Evolutionary conservation across 345 rosid species (phyloP).

Genomic region (Cardamine chenopodiifolia): DNA sequence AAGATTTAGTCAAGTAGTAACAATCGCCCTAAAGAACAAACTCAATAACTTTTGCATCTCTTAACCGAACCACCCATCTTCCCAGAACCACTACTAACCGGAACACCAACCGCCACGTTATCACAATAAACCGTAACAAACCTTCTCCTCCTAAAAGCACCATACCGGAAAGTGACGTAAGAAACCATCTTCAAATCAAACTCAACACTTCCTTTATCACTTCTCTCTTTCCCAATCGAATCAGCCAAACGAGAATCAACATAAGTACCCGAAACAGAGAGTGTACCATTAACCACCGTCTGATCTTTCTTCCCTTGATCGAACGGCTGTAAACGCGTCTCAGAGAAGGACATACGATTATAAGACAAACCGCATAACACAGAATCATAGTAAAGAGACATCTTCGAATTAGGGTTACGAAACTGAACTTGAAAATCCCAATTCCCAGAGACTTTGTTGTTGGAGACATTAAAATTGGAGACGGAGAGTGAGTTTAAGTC

Average conservation of each 20-base stretch:
- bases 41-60: conserved; percentile 47
- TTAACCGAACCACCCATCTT: conserved; percentile 53
- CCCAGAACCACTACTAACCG: conserved; percentile 53
- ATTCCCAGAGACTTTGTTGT: conserved; percentile 48
- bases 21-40: background rate
- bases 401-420: conserved; percentile 77
- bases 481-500: conserved; percentile 55
- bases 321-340: conserved; percentile 62
- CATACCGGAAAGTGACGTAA: conserved; percentile 51
- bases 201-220: conserved; percentile 40
- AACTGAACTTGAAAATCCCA: conserved; percentile 61
- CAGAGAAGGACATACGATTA: conserved; percentile 41
- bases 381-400: conserved; percentile 50
- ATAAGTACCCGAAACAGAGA: conserved; percentile 52
- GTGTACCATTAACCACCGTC: conserved; percentile 43
- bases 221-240: conserved; percentile 49
- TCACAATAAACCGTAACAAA: conserved; percentile 51
- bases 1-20: background rate
- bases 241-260: conserved; percentile 36
- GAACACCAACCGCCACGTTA: conserved; percentile 46
- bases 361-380: conserved; percentile 34
- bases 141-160: conserved; percentile 56
- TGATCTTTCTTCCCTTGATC: conserved; percentile 52
- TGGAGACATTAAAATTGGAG: conserved; percentile 57
- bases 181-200: conserved; percentile 55